Base-by-base conservation (phyloP, 352 stramenopile genomes). In the Pythium sukuiense region DNA sequence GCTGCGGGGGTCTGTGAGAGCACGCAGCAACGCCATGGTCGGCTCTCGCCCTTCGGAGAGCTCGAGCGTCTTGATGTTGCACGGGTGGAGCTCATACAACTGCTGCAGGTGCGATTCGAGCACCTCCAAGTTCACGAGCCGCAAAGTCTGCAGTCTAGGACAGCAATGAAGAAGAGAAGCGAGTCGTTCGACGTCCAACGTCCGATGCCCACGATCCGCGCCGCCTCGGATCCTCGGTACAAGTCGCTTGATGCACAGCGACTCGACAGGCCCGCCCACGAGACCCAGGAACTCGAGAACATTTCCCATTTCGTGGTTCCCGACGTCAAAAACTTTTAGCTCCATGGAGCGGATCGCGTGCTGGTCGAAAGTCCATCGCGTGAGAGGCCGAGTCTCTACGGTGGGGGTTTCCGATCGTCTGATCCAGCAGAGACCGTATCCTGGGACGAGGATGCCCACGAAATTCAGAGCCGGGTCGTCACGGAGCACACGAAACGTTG, bases 351-450 rank as follows among this genome's bases (percentile, higher is more conserved):
- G 26, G 39, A 62, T 46, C 8, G 26, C 2, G 56, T 62, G 56
- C 14, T 53, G 56, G 11, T 62, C 14, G 12, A 62, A 39, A 12
- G 14, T 29, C 56, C 56, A 62, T 16, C 2, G 14, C 3, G 41
- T 62, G 7, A 55, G 29, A 11, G 56, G 56, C 14, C 20, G 29
- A 2, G 26, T 20, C 24, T 37, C 33, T 14, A 62, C 18, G 5
- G n/a, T 14, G 13, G 55, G 2, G 18, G 3, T 11, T 14, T 62
- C 56, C 18, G 27, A 24, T 14, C 56, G 56, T 6, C 39, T 24
- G n/a, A 55, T 41, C 56, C 39, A 62, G 27, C 56, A 54, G 8
- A 29, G 56, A 8, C 56, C 56, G 41, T 62, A 62, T 1, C 27
- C 56, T 6, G 56, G 56, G 2, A 55, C 56, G 6, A 62, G 56